Evolutionary conservation across 805 yeast species (phyloP).

Genomic region (Saccharomyces eubayanus): DNA sequence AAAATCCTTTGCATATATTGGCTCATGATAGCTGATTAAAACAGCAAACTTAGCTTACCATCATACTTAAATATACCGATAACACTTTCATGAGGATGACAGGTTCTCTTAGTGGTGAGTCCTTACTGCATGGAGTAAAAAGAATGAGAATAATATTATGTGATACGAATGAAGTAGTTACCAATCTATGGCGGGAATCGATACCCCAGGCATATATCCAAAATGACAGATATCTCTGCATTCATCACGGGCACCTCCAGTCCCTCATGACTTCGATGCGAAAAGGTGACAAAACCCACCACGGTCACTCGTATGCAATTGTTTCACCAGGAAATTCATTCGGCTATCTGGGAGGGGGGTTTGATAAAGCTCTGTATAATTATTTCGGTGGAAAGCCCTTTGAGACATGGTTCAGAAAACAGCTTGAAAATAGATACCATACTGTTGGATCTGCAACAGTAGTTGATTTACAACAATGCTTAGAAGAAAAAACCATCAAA

Average conservation of each 20-base stretch:
- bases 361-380: slow-evolving; percentile 32
- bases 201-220: slow-evolving; percentile 5
- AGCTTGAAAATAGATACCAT: slow-evolving; percentile 17
- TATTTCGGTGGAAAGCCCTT: slow-evolving; percentile 24
- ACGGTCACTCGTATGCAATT: slow-evolving; percentile 21
- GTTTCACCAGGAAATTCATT: slow-evolving; percentile 47
- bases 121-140: not conserved
- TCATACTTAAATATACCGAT: not conserved
- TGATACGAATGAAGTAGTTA: slow-evolving; percentile 15
- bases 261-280: slow-evolving; percentile 4
- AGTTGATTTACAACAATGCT: slow-evolving; percentile 13
- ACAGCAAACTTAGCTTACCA: not conserved
- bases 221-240: slow-evolving; percentile 5
- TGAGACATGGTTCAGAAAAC: slow-evolving; percentile 24
- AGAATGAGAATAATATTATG: slow-evolving; percentile 13
- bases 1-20: not conserved
- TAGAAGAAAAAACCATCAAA: not conserved
- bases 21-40: not conserved
- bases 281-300: not conserved
- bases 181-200: slow-evolving; percentile 11
- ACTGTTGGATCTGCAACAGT: slow-evolving; percentile 22
- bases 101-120: not conserved
- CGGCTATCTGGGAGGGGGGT: slow-evolving; percentile 46
- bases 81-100: not conserved
- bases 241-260: slow-evolving; percentile 12